Evolutionary conservation across 1,284 basidiomycete genomes (phyloP), one percentile per base, ranked within the genome.

Genomic region (Entoloma clypeatum): DNA sequence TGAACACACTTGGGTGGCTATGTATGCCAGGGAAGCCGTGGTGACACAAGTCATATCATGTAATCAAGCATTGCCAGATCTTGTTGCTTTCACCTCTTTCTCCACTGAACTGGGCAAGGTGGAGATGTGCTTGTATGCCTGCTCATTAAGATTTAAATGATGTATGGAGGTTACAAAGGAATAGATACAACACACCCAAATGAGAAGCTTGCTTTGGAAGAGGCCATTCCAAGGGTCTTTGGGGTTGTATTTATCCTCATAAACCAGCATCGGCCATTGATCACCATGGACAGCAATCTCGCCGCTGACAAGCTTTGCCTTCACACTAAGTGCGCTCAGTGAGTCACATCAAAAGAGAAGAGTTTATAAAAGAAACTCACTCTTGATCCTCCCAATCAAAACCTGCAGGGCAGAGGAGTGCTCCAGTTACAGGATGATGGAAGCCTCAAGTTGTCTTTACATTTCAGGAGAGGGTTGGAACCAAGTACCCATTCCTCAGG

Each of bases 401-500:
- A 31, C 37, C 30, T 13, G 36, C 19, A 9, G 41, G 35, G 13
- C 41, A 43, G 11, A 43, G 36, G 14, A 43, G 34, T 7, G 34
- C 18, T 7, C 41, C 35, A n/a, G 41, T 43, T 18, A 26, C 21
- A n/a, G 34, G 24, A 16, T 43, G 41, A 26, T 37, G 35, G 23
- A 26, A 43, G n/a, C 34, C 35, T 10, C 35, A 19, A 23, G 28
- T 35, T 21, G 28, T 38, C 19, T 43, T 43, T 25, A 43, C 36
- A 36, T 45, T 41, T 13, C 26, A 9, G 11, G 43, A 41, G 22
- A 45, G 43, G 7, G 39, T 38, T 5, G 33, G 43, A 22, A 23
- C n/a, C 6, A 45, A 27, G n/a, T 39, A 31, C 10, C 23, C n/a
- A 14, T 27, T 35, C 13, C 22, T 22, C 7, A 40, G 39, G 22